phyloP scores from a whole-genome alignment of 202 grass and related monocot species.

The Schoenoplectus triqueter region DNA sequence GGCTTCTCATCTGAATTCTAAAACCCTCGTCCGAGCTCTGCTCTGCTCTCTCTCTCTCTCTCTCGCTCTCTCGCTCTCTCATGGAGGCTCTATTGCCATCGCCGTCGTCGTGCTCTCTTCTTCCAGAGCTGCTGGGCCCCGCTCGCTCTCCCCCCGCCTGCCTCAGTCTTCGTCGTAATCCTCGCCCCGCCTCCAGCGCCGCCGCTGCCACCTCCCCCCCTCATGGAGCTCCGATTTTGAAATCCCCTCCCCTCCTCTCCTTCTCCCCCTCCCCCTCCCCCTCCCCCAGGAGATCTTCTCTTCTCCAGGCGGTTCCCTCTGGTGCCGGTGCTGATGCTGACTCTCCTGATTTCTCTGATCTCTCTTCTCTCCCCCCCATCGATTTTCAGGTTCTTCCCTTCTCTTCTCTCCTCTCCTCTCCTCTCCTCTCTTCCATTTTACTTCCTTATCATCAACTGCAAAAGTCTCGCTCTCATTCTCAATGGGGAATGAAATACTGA shows the following conservation, averaged over 20 bases:
- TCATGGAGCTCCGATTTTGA: background rate
- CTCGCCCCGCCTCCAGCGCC: background rate
- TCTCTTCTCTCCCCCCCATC: background rate
- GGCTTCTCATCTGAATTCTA: background rate
- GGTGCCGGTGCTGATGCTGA: background rate
- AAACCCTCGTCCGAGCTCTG: background rate
- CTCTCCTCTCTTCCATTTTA: no score
- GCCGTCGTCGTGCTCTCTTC: background rate
- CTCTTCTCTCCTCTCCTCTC: background rate
- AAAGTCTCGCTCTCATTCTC: no score
- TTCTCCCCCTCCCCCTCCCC: background rate
- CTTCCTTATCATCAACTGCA: no score
- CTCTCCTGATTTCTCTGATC: background rate
- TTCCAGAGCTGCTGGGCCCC: background rate
- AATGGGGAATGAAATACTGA: no score
- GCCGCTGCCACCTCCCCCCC: background rate
- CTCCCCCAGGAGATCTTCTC: background rate
- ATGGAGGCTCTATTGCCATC: background rate
- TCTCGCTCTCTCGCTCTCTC: background rate
- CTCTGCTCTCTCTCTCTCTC: background rate
- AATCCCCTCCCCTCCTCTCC: background rate
- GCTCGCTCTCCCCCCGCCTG: background rate
- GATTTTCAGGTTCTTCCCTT: background rate
- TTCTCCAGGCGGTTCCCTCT: background rate
- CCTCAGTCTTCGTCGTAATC: background rate